Conservation (phyloP, 2,329 filamentous ascomycete genomes). For the Aureobasidium uvarum region DNA sequence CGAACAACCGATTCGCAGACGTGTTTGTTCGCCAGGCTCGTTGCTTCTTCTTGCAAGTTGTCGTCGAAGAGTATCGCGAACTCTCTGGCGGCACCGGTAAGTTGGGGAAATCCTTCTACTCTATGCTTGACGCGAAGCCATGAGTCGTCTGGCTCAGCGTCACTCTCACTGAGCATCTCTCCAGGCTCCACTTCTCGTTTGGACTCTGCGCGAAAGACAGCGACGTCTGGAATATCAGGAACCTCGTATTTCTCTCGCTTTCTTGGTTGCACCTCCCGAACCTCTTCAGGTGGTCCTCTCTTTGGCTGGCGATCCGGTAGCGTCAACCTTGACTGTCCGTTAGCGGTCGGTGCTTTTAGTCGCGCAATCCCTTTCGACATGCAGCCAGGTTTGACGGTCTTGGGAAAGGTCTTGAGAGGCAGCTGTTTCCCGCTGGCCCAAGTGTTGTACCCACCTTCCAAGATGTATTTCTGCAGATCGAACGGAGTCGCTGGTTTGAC, state of each 20-base stretch:
- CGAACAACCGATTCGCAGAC: constrained; percentile 42
- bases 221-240: constrained; percentile 40
- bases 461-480: constrained; percentile 38
- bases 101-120: constrained; percentile 30
- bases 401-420: background rate
- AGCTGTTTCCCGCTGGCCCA: constrained; percentile 15
- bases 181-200: constrained; percentile 43
- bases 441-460: constrained; percentile 37
- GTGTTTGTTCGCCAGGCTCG: constrained; percentile 37
- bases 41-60: constrained; percentile 41
- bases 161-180: constrained; percentile 45
- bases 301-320: background rate
- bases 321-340: constrained; percentile 8
- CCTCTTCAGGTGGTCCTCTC: constrained; percentile 27
- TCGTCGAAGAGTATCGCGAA: constrained; percentile 43
- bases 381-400: background rate
- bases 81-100: constrained; percentile 33
- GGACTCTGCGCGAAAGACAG: constrained; percentile 43
- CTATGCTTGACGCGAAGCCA: constrained; percentile 42
- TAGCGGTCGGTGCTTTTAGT: background rate
- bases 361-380: background rate
- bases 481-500: constrained; percentile 40
- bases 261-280: constrained; percentile 30
- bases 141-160: constrained; percentile 43
- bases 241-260: constrained; percentile 39